These are phyloP conservation scores for Claviceps cyperi DNA, from an alignment of 2,329 filamentous ascomycete species.

Conservation along the genomic window DNA sequence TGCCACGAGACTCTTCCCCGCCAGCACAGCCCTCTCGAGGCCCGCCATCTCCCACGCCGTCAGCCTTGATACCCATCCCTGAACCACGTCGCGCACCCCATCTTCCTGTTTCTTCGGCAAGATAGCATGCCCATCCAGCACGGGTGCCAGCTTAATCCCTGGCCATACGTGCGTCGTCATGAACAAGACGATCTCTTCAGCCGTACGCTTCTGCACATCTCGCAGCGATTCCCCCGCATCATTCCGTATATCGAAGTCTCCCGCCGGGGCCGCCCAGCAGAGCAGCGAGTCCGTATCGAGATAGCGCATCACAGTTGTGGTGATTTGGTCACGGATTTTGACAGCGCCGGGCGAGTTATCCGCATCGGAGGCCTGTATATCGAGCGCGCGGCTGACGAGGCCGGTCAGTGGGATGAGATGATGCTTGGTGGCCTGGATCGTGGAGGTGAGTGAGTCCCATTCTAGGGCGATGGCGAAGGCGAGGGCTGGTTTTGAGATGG, in stretches of 20 bases:
- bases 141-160: slow-evolving; percentile 60
- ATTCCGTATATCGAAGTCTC: slow-evolving; percentile 31
- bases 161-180: slow-evolving; percentile 68
- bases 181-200: slow-evolving; percentile 56
- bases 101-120: slow-evolving; percentile 59
- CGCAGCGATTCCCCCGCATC: slow-evolving; percentile 47
- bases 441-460: slow-evolving; percentile 75
- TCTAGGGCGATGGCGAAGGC: slow-evolving; percentile 78
- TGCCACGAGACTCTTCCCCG: slow-evolving; percentile 73
- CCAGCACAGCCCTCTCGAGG: slow-evolving; percentile 68
- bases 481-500: slow-evolving; percentile 62
- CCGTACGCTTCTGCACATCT: slow-evolving; percentile 54
- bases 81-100: slow-evolving; percentile 62
- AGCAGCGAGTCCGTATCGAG: slow-evolving; percentile 84
- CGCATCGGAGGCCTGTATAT: slow-evolving; percentile 58
- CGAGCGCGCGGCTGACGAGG: slow-evolving; percentile 66
- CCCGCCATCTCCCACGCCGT: slow-evolving; percentile 72
- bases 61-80: slow-evolving; percentile 61
- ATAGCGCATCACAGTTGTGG: slow-evolving; percentile 63
- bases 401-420: slow-evolving; percentile 87
- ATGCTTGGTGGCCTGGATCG: slow-evolving; percentile 69
- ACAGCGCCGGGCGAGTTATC: slow-evolving; percentile 15
- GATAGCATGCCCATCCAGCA: slow-evolving; percentile 68
- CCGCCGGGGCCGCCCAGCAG: slow-evolving; percentile 60
- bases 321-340: slow-evolving; percentile 49